Base-by-base conservation (phyloP, 2,329 filamentous ascomycete genomes). In the Fusarium sp. region DNA sequence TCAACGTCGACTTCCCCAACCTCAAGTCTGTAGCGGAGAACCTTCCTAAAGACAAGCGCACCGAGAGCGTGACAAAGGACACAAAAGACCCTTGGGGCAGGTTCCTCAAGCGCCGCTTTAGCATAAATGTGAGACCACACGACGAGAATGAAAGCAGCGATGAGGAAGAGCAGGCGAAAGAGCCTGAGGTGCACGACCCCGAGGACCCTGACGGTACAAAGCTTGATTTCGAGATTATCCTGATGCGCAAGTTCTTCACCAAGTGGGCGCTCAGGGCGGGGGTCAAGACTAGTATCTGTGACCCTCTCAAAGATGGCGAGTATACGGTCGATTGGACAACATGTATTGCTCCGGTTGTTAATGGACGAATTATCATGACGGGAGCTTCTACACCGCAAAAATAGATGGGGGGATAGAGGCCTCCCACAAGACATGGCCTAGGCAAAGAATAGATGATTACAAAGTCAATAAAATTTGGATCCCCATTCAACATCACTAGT, bases 331-430 rank as follows among this genome's bases (percentile, higher is more conserved):
- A 90, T 67, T 97, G 93, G 93, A 95, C 92, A 11, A 88, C 87
- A 63, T 90, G 92, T 3, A 94, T 97, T 76, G 88, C 90, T 55
- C 94, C 94, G 1, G 85, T 86, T 57, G 63, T 95, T 11, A 93
- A 97, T 76, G 93, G 92, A 2, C 86, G 93, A 46, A 96, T 97
- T 40, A 77, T 75, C 31, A 85, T 84, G 76, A 74, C 84, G 4
- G 72, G 62, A 27, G 66, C 55, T 56, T 73, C 57, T 50, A 49
- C 40, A 37, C 49, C 56, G 21, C 17, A 53, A 51, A 49, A 53
- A 43, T 53, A 47, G 29, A 61, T 15, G n/a, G 13, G 23, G 33
- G 21, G 15, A 33, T 14, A 17, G 31, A 25, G n/a, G 39, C 20
- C 21, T 43, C 14, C 18, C n/a, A 11, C 39, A 13, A 40, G 18